Conservation (phyloP, 192 early-diverging fungal species). For the Chytriomyces hyalinus region DNA sequence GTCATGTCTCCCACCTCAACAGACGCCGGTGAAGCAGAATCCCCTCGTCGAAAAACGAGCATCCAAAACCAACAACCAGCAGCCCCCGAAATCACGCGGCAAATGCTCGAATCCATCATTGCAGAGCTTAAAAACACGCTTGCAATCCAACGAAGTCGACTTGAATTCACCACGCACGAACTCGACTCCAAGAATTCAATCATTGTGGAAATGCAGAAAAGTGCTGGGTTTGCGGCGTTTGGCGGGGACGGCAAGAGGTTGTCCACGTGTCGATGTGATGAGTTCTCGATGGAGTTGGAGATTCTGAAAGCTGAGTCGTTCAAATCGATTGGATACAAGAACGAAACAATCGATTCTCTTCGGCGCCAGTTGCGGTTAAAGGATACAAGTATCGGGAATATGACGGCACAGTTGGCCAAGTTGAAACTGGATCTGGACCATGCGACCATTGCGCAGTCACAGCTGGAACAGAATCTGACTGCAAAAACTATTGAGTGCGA, state of each 20-base stretch:
- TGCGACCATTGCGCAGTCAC: not conserved
- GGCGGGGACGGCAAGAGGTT: not conserved
- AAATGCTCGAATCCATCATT: conserved; percentile 3
- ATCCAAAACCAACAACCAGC: not conserved
- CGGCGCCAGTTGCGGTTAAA: not conserved
- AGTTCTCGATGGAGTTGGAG: not conserved
- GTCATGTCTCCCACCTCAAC: not conserved
- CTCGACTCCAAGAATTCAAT: not conserved
- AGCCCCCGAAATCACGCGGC: not conserved
- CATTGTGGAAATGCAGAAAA: not conserved
- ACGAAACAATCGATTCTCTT: conserved; percentile 15
- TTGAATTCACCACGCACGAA: conserved; percentile 1
- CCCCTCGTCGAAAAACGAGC: not conserved
- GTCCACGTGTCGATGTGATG: no score
- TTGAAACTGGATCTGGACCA: not conserved
- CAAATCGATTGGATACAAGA: not conserved
- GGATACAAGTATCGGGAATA: not conserved
- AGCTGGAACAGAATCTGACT: not conserved
- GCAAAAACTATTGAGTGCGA: no score
- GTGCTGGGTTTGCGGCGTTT: not conserved
- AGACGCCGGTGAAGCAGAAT: not conserved
- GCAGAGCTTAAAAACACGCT: conserved; percentile 12
- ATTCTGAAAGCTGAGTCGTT: not conserved
- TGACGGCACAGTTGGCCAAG: conserved; percentile 1
- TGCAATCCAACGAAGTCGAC: not conserved